Evolutionary conservation across 257 asterid species (phyloP), one percentile per base, ranked within the genome.

Genomic region (Penstemon newberryi): DNA sequence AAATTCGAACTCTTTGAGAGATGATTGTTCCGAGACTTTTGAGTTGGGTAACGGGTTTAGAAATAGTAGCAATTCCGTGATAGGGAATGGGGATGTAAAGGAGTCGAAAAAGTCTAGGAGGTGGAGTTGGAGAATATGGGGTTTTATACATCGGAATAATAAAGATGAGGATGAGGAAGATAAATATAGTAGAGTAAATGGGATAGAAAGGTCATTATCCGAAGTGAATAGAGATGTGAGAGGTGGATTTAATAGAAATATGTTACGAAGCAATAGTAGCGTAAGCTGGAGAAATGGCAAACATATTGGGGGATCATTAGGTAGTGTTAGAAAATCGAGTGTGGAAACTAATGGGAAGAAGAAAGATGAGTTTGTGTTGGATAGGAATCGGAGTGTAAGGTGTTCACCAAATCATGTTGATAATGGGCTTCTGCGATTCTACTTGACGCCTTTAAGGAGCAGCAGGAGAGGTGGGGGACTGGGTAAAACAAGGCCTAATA

Each of bases 81-180:
- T 83, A 11, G 87, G 79, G 45, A 80, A 73, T n/a, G 89, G 80
- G 82, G 95, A 85, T 56, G 73, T 63, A 39, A 85, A 89, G 70
- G 92, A 82, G 67, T 43, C 82, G 33, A 89, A 89, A 63, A 89
- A 82, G 77, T 77, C 89, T 2, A 82, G 78, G 76, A 76, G 85
- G 65, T 89, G 96, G 96, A 78, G 84, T 58, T 89, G 90, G 95
- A 85, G 72, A 60, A 52, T 87, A 68, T 89, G 82, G 86, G 92
- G 83, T n/a, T 79, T 87, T 37, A 82, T 89, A 65, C 83, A 85
- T 49, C 67, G 85, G 68, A 82, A 87, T 63, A 72, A 62, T 61
- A 83, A 81, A 64, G 87, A 86, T 19, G 89, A 81, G 8, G 88
- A 83, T 5, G 91, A 81, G 10, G 89, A 80, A 2, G 78, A 82